A percentile compares a stretch with the other conserved stretches of the same genome.
Evolutionary conservation across 805 yeast species (phyloP).

Genomic region (Wickerhamiella alocasiicola): DNA sequence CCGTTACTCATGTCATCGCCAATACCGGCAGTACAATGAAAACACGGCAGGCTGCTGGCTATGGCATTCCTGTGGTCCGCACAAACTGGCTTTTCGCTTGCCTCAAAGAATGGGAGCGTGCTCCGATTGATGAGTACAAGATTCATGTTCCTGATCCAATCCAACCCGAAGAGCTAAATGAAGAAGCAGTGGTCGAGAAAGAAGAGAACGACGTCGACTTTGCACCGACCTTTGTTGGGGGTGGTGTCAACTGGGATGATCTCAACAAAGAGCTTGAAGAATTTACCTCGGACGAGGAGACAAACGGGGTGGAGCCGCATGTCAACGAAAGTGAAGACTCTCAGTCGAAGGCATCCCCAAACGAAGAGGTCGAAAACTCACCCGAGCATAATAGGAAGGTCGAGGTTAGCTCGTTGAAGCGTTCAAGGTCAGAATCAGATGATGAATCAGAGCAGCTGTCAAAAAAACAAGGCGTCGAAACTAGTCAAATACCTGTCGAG

Average conservation of each 20-base stretch:
- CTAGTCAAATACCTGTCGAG: not conserved
- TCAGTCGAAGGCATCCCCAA: not conserved
- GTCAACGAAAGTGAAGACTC: conserved; percentile 8
- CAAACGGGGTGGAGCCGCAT: conserved; percentile 15
- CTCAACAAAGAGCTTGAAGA: conserved; percentile 46
- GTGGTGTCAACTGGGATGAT: conserved; percentile 36
- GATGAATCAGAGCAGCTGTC: not conserved
- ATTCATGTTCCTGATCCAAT: conserved; percentile 41
- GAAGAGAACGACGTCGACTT: conserved; percentile 33
- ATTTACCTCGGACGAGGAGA: conserved; percentile 29
- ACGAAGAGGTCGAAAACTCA: not conserved
- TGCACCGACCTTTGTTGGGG: conserved; percentile 21
- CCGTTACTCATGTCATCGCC: conserved; percentile 83
- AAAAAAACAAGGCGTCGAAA: not conserved
- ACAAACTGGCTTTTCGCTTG: conserved; percentile 91
- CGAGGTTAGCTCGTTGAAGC: not conserved
- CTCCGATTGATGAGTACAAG: conserved; percentile 47
- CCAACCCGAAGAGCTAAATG: conserved; percentile 22
- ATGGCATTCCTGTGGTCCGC: conserved; percentile 61
- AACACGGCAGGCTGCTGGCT: conserved; percentile 64
- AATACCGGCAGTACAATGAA: conserved; percentile 70
- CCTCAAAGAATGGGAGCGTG: conserved; percentile 62
- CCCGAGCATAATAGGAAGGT: not conserved
- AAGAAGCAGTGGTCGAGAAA: conserved; percentile 23
- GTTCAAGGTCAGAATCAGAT: not conserved